Percentiles rank a stretch among this genome's conserved stretches.
phyloP scores from a whole-genome alignment of 768 basidiomycete genomes.

The Vishniacozyma victoriae region DNA sequence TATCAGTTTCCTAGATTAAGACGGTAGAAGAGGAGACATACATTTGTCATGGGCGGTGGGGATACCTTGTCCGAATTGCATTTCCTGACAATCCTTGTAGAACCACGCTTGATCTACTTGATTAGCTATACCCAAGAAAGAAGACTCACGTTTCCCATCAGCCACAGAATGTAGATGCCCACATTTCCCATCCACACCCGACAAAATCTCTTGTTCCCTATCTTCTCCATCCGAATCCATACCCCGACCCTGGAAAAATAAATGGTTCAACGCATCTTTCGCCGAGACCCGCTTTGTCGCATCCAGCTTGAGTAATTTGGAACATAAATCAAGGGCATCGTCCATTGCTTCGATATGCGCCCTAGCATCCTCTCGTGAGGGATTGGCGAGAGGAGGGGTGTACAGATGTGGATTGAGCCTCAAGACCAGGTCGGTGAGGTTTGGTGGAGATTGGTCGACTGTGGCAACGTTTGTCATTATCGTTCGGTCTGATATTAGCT shows the following conservation, averaged over 20 bases:
- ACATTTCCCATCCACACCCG: slow-evolving; percentile 21
- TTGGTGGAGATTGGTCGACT: slow-evolving; percentile 59
- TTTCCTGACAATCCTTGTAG: slow-evolving; percentile 10
- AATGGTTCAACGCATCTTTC: slow-evolving; percentile 66
- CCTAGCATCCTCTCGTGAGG: slow-evolving; percentile 48
- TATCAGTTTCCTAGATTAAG: not conserved
- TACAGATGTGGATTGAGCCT: slow-evolving; percentile 63
- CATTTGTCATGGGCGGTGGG: slow-evolving; percentile 9
- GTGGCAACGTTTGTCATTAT: slow-evolving; percentile 86
- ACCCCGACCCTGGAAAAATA: slow-evolving; percentile 57
- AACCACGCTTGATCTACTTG: slow-evolving; percentile 26
- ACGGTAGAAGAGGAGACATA: slow-evolving; percentile 6
- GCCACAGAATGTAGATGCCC: slow-evolving; percentile 22
- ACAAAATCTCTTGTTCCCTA: slow-evolving; percentile 11
- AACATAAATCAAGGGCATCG: slow-evolving; percentile 67
- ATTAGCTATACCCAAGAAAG: not conserved
- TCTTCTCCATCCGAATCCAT: slow-evolving; percentile 41
- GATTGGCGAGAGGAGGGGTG: slow-evolving; percentile 53
- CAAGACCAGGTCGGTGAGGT: slow-evolving; percentile 70
- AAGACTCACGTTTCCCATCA: slow-evolving; percentile 26
- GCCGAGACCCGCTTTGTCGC: slow-evolving; percentile 73
- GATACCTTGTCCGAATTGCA: slow-evolving; percentile 37
- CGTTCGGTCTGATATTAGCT: slow-evolving; percentile 62
- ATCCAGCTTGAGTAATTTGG: slow-evolving; percentile 67
- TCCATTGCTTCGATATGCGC: slow-evolving; percentile 57